Base-by-base conservation (phyloP, 2,329 filamentous ascomycete genomes). In the Exophiala bonariae region DNA sequence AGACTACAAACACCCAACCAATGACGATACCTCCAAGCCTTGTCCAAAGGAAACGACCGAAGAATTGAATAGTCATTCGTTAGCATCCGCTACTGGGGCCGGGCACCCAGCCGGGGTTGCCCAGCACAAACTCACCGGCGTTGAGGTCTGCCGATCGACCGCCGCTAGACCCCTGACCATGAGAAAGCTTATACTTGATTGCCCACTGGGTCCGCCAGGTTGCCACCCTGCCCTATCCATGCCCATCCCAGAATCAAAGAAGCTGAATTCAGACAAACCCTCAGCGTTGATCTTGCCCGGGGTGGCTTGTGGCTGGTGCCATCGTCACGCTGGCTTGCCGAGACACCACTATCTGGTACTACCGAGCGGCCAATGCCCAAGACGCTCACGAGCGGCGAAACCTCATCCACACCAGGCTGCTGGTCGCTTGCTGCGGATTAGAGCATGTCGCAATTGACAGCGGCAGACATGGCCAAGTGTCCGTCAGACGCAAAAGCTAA, bases 391-490 rank as follows among this genome's bases (percentile, higher is more conserved):
- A 41, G 34, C 41, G 44, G 47, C 44, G 51, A 49, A 52, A 47
- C 44, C 42, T 44, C 42, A 30, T 44, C 51, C 41, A 44, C 38
- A 44, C 41, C 47, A 45, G 34, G 41, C 47, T 41, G 20, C 37
- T 22, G 41, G 22, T 50, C 47, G 42, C 35, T 41, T 23, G 31
- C 44, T 33, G 44, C 42, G 49, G 46, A 44, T 41, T 31, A 36
- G 38, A 37, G 34, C 45, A 56, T 56, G 54, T 56, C 54, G 50
- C 54, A 53, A 56, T 56, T 53, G 47, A 53, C 47, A 47, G 50
- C 54, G 54, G 54, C 39, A 56, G 38, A 39, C 38, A 41, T 44
- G 55, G 47, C 52, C 44, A 55, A 53, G 48, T 48, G 44, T 49
- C 54, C 49, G 56, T 55, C 55, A 53, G 44, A 50, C 44, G 38